Evolutionary conservation across 345 rosid species (phyloP), one percentile per base, ranked within the genome.

Genomic region (Turnera subulata): DNA sequence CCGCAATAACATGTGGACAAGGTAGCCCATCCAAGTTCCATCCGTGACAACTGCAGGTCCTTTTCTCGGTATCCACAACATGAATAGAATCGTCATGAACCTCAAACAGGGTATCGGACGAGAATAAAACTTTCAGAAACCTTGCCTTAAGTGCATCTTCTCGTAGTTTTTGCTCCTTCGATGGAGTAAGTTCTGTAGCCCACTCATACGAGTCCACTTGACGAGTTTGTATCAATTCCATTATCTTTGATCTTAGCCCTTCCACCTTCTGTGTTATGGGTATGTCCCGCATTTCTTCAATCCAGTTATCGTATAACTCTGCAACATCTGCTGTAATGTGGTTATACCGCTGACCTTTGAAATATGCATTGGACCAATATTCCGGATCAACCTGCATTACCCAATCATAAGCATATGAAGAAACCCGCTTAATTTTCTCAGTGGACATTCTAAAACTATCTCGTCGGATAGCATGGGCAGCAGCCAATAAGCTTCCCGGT

Each of bases 1-100:
- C 95, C 19, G 95, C 95, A 52, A 90, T 74, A 11, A 86, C 96
- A 61, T 91, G 98, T 73, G 77, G 59, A 64, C 96, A 91, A 59
- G 98, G 95, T 15, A 88, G 70, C 20, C 94, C 90, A 0, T 78
- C 81, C 49, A 78, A 58, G 62, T 81, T 78, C 98, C 96, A 91
- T 58, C 63, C 73, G 46, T 68, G 69, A 73, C 98, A 91, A 56
- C 83, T 91, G 64, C 98, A 91, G 11, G 76, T 77, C 63, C 60
- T 65, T 64, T 78, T 84, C 25, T 63, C 56, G 25, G 84, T 61
- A 72, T 91, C 95, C 35, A 91, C 96, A 46, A 88, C 86, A 54
- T 85, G 73, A 38, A 75, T 85, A 22, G 78, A 76, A 22, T 71
- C 79, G 29, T 80, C 89, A 26, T 88, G 98, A 70, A 91, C 98